Conservation (phyloP, 805 yeast genomes). For the Saccharomycopsis sp. region DNA sequence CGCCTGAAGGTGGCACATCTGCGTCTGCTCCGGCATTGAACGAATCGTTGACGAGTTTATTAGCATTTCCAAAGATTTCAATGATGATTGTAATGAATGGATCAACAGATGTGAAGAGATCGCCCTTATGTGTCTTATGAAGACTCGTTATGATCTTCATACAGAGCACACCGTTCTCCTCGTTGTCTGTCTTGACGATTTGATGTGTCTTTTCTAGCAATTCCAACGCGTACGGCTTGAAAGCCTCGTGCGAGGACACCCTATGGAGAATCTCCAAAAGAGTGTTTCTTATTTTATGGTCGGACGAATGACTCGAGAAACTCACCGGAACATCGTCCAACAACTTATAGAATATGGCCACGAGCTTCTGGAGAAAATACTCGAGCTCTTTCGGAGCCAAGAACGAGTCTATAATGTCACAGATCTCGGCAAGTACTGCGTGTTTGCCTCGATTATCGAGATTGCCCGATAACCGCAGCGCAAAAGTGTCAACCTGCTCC, state of each 20-base stretch:
- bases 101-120: slow-evolving; percentile 65
- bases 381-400: slow-evolving; percentile 78
- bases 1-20: neutral
- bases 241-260: slow-evolving; percentile 72
- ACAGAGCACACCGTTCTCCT: slow-evolving; percentile 88
- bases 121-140: slow-evolving; percentile 75
- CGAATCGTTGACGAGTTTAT: slow-evolving; percentile 61
- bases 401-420: slow-evolving; percentile 81
- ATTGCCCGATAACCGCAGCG: slow-evolving; percentile 48
- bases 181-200: slow-evolving; percentile 75
- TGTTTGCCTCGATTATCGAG: slow-evolving; percentile 57
- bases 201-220: slow-evolving; percentile 55
- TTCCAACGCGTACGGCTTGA: slow-evolving; percentile 59
- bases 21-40: slow-evolving; percentile 37
- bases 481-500: slow-evolving; percentile 61
- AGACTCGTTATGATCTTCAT: slow-evolving; percentile 80
- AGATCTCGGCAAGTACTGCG: slow-evolving; percentile 68
- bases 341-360: slow-evolving; percentile 62
- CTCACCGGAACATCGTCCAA: slow-evolving; percentile 66
- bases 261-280: slow-evolving; percentile 76
- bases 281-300: slow-evolving; percentile 71
- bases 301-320: slow-evolving; percentile 57
- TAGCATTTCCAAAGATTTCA: slow-evolving; percentile 73
- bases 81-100: slow-evolving; percentile 73
- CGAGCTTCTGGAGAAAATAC: slow-evolving; percentile 56